Evolutionary conservation across 352 stramenopile species (phyloP).

Genomic region (Phytophthora litchii): DNA sequence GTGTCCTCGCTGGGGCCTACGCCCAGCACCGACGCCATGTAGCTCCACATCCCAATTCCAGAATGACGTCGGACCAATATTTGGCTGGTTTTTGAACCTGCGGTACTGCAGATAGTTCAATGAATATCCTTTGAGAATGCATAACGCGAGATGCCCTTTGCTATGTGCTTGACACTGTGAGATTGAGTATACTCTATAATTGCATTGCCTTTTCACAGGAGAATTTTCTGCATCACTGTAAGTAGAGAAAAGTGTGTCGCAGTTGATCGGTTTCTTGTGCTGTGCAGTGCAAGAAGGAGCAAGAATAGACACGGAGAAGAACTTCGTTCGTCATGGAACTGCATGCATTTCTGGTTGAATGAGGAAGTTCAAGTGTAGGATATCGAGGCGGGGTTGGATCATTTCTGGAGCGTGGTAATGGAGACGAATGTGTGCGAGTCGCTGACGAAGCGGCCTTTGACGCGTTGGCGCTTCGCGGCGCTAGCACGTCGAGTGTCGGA

Average conservation of each 20-base stretch:
- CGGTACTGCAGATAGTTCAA: constrained; percentile 1
- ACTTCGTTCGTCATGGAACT: constrained; percentile 7
- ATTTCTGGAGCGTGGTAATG: constrained; percentile 66
- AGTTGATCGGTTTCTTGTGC: constrained; percentile 3
- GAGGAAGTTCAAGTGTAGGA: constrained; percentile 1
- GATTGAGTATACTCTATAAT: neutral
- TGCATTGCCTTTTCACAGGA: neutral
- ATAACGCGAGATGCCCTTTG: too few species aligned
- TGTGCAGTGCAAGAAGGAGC: constrained; percentile 1
- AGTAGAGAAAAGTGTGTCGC: neutral
- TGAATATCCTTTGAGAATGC: constrained; percentile 9
- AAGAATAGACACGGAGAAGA: neutral
- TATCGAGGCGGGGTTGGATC: constrained; percentile 11
- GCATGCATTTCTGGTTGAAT: constrained; percentile 17
- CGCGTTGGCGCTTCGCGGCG: constrained; percentile 66
- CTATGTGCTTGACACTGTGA: too few species aligned
- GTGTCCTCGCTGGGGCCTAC: constrained; percentile 16
- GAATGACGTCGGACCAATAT: constrained; percentile 18
- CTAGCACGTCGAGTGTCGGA: constrained; percentile 60
- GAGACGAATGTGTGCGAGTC: constrained; percentile 65
- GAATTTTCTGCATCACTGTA: neutral
- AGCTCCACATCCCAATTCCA: constrained; percentile 31
- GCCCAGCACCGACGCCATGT: constrained; percentile 38
- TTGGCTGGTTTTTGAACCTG: constrained; percentile 14
- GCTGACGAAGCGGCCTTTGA: constrained; percentile 66